Percentiles rank a stretch among this genome's conserved stretches.
Conservation (phyloP, 2,329 filamentous ascomycete species). For the Penicillium aurantiogriseum region DNA sequence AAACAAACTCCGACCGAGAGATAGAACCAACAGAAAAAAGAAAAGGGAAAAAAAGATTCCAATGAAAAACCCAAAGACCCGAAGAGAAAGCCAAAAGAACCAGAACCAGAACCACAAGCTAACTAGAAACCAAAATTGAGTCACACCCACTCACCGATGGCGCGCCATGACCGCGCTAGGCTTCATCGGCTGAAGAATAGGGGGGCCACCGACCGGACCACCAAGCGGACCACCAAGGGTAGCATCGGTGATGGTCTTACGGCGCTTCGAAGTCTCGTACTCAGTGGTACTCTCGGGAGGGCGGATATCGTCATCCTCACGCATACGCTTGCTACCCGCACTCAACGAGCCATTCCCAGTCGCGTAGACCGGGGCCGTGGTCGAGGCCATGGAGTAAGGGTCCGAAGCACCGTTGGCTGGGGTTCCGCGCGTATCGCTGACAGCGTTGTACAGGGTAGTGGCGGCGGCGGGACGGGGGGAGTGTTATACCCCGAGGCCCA, state of each 20-base stretch:
- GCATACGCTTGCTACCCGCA: conserved; percentile 57
- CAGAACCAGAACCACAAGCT: conserved; percentile 14
- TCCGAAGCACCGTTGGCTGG: conserved; percentile 67
- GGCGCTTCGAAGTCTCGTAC: conserved; percentile 65
- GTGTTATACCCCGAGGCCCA: conserved; percentile 76
- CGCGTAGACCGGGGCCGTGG: conserved; percentile 55
- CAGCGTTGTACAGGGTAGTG: conserved; percentile 84
- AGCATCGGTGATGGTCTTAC: conserved; percentile 71
- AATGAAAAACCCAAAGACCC: background rate
- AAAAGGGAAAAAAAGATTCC: background rate
- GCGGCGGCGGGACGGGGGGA: conserved; percentile 66
- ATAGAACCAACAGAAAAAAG: background rate
- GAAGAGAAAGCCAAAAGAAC: conserved; percentile 1
- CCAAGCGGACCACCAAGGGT: conserved; percentile 50
- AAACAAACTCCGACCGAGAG: conserved; percentile 12
- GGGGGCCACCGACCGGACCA: conserved; percentile 42
- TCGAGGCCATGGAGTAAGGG: conserved; percentile 66
- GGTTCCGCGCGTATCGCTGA: conserved; percentile 71
- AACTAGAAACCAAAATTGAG: background rate
- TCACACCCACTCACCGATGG: conserved; percentile 32
- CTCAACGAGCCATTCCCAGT: conserved; percentile 63
- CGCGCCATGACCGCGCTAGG: conserved; percentile 43
- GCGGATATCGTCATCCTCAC: conserved; percentile 66
- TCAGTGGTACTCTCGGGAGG: conserved; percentile 63
- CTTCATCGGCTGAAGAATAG: conserved; percentile 46